A percentile compares a stretch with the other conserved stretches of the same genome.
Evolutionary conservation across 345 rosid genomes (phyloP).

Genomic region (Acer saccharum): DNA sequence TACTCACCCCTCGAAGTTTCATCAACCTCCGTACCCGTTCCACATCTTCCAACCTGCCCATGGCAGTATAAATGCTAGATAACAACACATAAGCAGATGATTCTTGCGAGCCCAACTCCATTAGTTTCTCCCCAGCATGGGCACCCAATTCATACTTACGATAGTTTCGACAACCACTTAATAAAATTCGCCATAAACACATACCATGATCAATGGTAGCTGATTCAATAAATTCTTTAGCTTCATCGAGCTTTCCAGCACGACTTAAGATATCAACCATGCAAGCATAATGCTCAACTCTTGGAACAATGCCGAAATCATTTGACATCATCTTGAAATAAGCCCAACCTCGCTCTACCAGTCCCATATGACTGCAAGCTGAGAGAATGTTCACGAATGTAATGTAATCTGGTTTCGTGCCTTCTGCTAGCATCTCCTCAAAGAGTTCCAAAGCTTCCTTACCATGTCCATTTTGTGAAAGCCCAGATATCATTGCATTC

Average conservation of each 20-base stretch:
- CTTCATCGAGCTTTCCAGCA: conserved; percentile 69
- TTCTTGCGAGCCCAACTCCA: conserved; percentile 69
- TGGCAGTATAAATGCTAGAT: conserved; percentile 53
- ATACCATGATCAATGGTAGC: conserved; percentile 57
- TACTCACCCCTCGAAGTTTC: conserved; percentile 53
- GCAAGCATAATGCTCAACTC: conserved; percentile 76
- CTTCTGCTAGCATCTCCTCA: conserved; percentile 57
- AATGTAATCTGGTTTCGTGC: conserved; percentile 55
- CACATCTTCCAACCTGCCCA: conserved; percentile 55
- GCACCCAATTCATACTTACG: conserved; percentile 65
- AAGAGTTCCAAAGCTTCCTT: conserved; percentile 53
- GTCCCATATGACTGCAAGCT: conserved; percentile 78
- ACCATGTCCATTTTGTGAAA: conserved; percentile 51
- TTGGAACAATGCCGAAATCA: conserved; percentile 48
- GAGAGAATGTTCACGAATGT: conserved; percentile 67
- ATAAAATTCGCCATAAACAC: conserved; percentile 66
- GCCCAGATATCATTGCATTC: conserved; percentile 64
- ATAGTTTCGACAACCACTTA: conserved; percentile 68
- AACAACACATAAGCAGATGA: conserved; percentile 66
- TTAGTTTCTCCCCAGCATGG: conserved; percentile 72
- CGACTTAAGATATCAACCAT: conserved; percentile 83
- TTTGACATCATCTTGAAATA: conserved; percentile 61
- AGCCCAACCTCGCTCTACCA: conserved; percentile 61
- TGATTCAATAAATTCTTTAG: conserved; percentile 74
- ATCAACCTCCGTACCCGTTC: conserved; percentile 59